Percentiles rank a stretch among this genome's conserved stretches.
phyloP scores from a whole-genome alignment of 805 yeast species.

The Teunomyces panamensis region DNA sequence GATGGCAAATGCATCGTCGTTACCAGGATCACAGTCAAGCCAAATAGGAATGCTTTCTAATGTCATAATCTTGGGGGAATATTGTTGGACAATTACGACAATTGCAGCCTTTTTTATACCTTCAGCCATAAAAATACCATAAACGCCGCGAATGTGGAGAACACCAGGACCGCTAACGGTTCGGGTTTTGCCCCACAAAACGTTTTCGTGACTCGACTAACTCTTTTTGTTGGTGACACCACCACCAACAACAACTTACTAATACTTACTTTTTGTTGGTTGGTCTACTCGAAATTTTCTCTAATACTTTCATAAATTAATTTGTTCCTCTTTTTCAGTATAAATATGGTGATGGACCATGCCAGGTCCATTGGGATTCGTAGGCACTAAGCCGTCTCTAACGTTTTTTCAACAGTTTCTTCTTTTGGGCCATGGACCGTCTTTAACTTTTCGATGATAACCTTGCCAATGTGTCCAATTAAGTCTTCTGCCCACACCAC shows the following conservation, averaged over 20 bases:
- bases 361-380: too few relatives aligned
- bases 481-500: conserved; percentile 90
- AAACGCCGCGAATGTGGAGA: conserved; percentile 1
- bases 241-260: too few relatives aligned
- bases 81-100: not conserved
- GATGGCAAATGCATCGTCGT: conserved; percentile 80
- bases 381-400: not conserved
- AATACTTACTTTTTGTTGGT: too few relatives aligned
- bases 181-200: not conserved
- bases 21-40: conserved; percentile 94
- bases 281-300: too few relatives aligned
- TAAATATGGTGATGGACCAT: too few relatives aligned
- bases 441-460: conserved; percentile 13
- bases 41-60: conserved; percentile 54
- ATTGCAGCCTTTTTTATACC: not conserved
- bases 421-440: not conserved
- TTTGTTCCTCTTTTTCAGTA: too few relatives aligned
- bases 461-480: conserved; percentile 58
- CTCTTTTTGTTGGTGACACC: too few relatives aligned
- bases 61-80: conserved; percentile 14
- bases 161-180: conserved; percentile 1
- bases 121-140: not conserved
- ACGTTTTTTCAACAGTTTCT: not conserved
- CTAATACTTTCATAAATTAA: too few relatives aligned
- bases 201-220: not conserved